Evolutionary conservation across 345 rosid genomes (phyloP), one percentile per base, ranked within the genome.

Genomic region (Fremontodendron californicum): DNA sequence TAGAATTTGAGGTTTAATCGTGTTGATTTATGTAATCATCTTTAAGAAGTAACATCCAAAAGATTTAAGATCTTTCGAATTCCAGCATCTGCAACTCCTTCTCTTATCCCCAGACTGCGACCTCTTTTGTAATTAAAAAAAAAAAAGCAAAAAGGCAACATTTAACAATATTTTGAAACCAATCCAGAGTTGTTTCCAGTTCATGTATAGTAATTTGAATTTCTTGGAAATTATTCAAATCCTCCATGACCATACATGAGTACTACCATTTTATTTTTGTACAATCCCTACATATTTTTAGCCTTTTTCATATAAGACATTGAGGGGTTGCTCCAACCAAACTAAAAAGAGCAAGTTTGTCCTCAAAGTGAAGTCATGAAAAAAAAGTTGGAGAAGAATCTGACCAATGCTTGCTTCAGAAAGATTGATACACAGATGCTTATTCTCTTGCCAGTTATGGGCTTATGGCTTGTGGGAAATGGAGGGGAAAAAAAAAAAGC

Each of bases 281-380:
- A 65, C 46, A 65, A 37, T 19, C 67, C 67, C 67, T 33, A 39
- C 25, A 39, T 37, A 3, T 7, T 18, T 65, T 65, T 23, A 12
- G 72, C 72, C 52, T 11, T 67, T 39, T 67, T 15, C 35, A 7
- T 33, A 37, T 15, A 52, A 74, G 74, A 46, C 66, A 42, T 8
- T 42, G 45, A n/a, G 40, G 35, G 35, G 25, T 45, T 33, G 73
- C 54, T 64, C 27, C 33, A 29, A 43, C 39, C 35, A 71, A 71
- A 12, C 37, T 12, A 74, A 79, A 33, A 74, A 74, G 78, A 46
- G 40, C 52, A 39, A 75, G 75, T 79, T 79, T 68, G 64, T 69
- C 69, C 64, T 31, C 21, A 12, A 67, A 68, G 75, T 74, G 58
- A 66, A 27, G 74, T 57, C 58, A 69, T 39, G 19, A 33, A 33